A percentile compares a stretch with the other conserved stretches of the same genome.
Evolutionary conservation across 2,329 filamentous ascomycete genomes (phyloP).

Genomic region (Penicillium sp.): DNA sequence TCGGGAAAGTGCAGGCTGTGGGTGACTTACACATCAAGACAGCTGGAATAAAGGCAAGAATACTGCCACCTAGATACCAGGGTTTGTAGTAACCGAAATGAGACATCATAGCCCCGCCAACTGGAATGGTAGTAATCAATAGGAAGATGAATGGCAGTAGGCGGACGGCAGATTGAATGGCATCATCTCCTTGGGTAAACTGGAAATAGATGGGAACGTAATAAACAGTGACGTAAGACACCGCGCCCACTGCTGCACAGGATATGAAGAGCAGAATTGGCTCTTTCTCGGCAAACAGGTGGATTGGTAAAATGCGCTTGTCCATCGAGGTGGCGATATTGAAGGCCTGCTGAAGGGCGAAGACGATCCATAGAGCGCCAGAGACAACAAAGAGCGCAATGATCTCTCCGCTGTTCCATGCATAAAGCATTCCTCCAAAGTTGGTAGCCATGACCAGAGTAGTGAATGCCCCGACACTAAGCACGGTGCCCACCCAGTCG

Average conservation of each 20-base stretch:
- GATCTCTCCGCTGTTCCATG: slow-evolving; percentile 42
- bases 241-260: neutral
- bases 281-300: neutral
- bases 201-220: slow-evolving; percentile 56
- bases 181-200: slow-evolving; percentile 48
- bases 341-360: neutral
- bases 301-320: neutral
- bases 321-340: neutral
- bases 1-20: neutral
- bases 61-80: slow-evolving; percentile 30
- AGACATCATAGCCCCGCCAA: slow-evolving; percentile 26
- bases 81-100: slow-evolving; percentile 27
- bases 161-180: slow-evolving; percentile 30
- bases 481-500: slow-evolving; percentile 36
- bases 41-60: slow-evolving; percentile 16
- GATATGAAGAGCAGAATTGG: neutral
- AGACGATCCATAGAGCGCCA: slow-evolving; percentile 30
- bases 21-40: slow-evolving; percentile 5
- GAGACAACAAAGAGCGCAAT: slow-evolving; percentile 48
- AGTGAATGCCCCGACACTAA: slow-evolving; percentile 22
- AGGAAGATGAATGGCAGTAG: slow-evolving; percentile 26
- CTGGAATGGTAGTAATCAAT: slow-evolving; percentile 20
- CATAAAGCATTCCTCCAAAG: slow-evolving; percentile 37
- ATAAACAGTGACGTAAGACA: slow-evolving; percentile 37
- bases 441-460: slow-evolving; percentile 22